Percentiles rank a stretch among this genome's conserved stretches.
These are phyloP conservation scores for Candida qinlingensis DNA, from an alignment of 805 yeast genomes.

Conservation along the genomic window DNA sequence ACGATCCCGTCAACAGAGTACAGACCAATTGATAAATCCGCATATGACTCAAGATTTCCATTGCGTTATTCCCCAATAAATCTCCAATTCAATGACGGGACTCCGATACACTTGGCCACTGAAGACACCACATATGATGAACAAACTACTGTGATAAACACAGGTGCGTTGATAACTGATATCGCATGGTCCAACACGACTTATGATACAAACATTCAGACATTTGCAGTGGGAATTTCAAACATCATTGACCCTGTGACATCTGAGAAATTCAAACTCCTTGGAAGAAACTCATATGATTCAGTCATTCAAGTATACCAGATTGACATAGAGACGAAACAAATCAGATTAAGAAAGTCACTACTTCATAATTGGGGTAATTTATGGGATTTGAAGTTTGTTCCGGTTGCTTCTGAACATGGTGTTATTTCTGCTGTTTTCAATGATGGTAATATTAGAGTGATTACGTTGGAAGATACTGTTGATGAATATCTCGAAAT, in stretches of 20 bases:
- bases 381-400: conserved; percentile 36
- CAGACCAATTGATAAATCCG: conserved; percentile 17
- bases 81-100: conserved; percentile 18
- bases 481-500: conserved; percentile 14
- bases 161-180: conserved; percentile 49
- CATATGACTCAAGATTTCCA: conserved; percentile 25
- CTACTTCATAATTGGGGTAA: conserved; percentile 41
- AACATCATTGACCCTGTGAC: conserved; percentile 28
- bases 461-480: conserved; percentile 33
- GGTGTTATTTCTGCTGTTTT: conserved; percentile 49
- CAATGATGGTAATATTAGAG: conserved; percentile 52
- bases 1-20: conserved; percentile 11
- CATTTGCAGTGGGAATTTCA: conserved; percentile 47
- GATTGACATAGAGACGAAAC: conserved; percentile 26
- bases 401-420: conserved; percentile 31
- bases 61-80: conserved; percentile 5
- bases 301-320: conserved; percentile 44
- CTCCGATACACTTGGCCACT: conserved; percentile 6
- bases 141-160: conserved; percentile 37
- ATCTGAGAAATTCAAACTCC: conserved; percentile 24
- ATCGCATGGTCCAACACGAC: conserved; percentile 44
- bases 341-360: conserved; percentile 27
- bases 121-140: conserved; percentile 21
- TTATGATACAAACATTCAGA: conserved; percentile 27
- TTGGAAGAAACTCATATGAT: conserved; percentile 25